Conservation (phyloP, 441 rosid species). For the Macaranga tanarius region DNA sequence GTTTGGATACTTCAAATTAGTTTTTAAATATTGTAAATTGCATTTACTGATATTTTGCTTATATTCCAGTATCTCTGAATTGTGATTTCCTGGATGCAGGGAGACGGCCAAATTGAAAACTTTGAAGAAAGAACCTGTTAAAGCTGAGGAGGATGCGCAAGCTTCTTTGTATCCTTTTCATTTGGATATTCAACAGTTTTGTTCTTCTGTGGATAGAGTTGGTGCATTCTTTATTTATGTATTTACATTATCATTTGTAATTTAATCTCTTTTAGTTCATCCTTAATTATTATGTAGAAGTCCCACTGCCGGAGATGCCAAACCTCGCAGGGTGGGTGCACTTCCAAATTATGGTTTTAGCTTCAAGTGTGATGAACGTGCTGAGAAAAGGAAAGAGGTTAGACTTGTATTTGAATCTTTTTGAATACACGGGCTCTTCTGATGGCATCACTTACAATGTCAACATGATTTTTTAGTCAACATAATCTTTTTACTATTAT, state of each 20-base stretch:
- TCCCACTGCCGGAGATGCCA: slow-evolving; percentile 62
- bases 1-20: slow-evolving; percentile 5
- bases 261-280: slow-evolving; percentile 20
- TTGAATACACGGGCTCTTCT: not conserved
- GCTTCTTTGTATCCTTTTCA: slow-evolving; percentile 65
- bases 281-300: slow-evolving; percentile 54
- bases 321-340: slow-evolving; percentile 58
- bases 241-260: slow-evolving; percentile 5
- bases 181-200: slow-evolving; percentile 18
- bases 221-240: slow-evolving; percentile 11
- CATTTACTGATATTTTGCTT: slow-evolving; percentile 8
- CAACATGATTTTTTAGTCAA: not conserved
- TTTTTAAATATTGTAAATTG: slow-evolving; percentile 2
- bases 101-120: slow-evolving; percentile 57
- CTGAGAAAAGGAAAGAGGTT: slow-evolving; percentile 98
- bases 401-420: slow-evolving; percentile 15
- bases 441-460: not conserved
- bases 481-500: slow-evolving; percentile 18
- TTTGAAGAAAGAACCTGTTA: slow-evolving; percentile 52
- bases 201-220: slow-evolving; percentile 10
- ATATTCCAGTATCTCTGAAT: slow-evolving; percentile 24
- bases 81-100: slow-evolving; percentile 49
- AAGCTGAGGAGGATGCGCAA: slow-evolving; percentile 60
- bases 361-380: slow-evolving; percentile 93
- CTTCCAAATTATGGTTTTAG: slow-evolving; percentile 98